phyloP scores from a whole-genome alignment of 176 grass and related monocot genomes.

The Ampelocalamus luodianensis region DNA sequence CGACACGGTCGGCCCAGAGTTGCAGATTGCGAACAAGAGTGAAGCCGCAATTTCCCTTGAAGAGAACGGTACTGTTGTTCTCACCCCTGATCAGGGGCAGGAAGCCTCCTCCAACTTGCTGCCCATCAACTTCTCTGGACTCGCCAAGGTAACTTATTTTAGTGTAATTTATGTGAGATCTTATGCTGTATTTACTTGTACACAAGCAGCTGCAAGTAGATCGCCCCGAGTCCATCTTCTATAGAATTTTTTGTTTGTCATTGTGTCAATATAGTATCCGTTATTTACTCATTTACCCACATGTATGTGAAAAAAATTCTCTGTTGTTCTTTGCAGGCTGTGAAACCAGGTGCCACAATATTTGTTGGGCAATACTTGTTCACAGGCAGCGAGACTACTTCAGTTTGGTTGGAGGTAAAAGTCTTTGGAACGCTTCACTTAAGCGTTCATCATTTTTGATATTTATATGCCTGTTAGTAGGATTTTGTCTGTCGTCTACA shows the following conservation, averaged over 20 bases:
- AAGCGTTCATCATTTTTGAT: background rate
- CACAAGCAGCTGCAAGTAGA: background rate
- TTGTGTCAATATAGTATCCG: background rate
- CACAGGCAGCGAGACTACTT: constrained; percentile 99
- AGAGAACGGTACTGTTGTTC: constrained; percentile 70
- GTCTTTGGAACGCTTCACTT: background rate
- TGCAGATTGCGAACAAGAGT: constrained; percentile 89
- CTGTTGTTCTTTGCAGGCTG: constrained; percentile 54
- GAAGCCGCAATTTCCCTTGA: constrained; percentile 85
- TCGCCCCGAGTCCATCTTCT: background rate
- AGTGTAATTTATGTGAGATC: background rate
- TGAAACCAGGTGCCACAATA: constrained; percentile 88
- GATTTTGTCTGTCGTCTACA: background rate
- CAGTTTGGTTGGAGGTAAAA: constrained; percentile 95
- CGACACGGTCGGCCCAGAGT: constrained; percentile 90
- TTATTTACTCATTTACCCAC: too few species aligned
- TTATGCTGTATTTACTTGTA: background rate
- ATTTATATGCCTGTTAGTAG: constrained; percentile 16
- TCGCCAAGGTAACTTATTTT: constrained; percentile 60
- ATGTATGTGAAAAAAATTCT: background rate
- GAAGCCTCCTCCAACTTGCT: constrained; percentile 76
- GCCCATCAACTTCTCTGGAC: constrained; percentile 90
- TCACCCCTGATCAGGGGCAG: constrained; percentile 76
- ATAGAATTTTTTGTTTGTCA: background rate
- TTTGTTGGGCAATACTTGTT: constrained; percentile 98